A percentile compares a stretch with the other conserved stretches of the same genome.
Evolutionary conservation across 208 protist genomes (phyloP).

Genomic region (Crithidia mellificae): DNA sequence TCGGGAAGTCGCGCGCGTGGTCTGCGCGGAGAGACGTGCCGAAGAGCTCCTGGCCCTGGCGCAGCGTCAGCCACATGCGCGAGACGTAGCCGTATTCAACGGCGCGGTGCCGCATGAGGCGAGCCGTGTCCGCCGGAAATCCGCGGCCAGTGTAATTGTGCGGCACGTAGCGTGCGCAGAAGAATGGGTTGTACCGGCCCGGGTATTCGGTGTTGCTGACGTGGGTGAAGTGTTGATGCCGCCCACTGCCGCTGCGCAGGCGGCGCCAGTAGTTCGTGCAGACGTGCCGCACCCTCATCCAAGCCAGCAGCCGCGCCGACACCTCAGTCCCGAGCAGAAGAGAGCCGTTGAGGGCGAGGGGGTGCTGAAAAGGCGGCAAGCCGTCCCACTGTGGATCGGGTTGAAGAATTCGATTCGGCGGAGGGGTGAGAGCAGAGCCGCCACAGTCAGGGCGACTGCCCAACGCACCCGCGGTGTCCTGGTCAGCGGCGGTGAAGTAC

Average conservation of each 20-base stretch:
- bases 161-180: conserved; percentile 61
- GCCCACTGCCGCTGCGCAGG: no score
- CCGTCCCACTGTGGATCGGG: conserved; percentile 23
- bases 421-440: not conserved
- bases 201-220: conserved; percentile 43
- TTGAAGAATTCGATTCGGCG: not conserved
- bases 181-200: conserved; percentile 72
- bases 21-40: conserved; percentile 40
- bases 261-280: conserved; percentile 64
- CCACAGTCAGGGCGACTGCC: no score
- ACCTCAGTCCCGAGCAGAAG: conserved; percentile 31
- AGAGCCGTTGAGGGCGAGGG: conserved; percentile 36
- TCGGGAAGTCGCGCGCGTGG: conserved; percentile 43
- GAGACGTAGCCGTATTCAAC: conserved; percentile 79
- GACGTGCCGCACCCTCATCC: conserved; percentile 20
- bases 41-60: conserved; percentile 51
- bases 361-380: conserved; percentile 33
- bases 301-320: conserved; percentile 16
- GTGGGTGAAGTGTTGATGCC: conserved; percentile 17
- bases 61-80: conserved; percentile 63
- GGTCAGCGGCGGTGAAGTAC: conserved; percentile 19
- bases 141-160: conserved; percentile 50
- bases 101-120: conserved; percentile 63
- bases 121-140: conserved; percentile 39
- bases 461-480: no score